phyloP scores from a whole-genome alignment of 768 basidiomycete species.

The Leucosporidium scottii region DNA sequence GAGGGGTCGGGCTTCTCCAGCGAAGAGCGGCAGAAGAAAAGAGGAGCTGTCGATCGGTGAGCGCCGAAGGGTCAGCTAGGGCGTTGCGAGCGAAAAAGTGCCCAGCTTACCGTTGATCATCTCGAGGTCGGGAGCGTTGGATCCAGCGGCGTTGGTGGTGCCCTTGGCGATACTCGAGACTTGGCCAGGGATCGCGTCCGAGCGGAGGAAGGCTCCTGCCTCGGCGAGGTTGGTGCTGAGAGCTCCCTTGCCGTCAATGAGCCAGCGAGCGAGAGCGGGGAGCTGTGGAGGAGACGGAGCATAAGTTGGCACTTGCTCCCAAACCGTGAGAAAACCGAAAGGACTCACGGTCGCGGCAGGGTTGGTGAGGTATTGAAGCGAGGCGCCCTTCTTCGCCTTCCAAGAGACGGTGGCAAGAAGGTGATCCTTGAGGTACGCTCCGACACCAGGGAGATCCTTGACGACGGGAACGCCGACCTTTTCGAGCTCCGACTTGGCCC shows the following conservation, averaged over 20 bases:
- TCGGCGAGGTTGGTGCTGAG: constrained; percentile 24
- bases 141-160: constrained; percentile 16
- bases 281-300: neutral
- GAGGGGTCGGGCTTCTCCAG: neutral
- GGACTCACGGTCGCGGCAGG: constrained; percentile 17
- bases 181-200: constrained; percentile 7
- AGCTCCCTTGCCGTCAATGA: constrained; percentile 18
- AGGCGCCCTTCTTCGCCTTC: constrained; percentile 11
- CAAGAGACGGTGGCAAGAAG: constrained; percentile 2
- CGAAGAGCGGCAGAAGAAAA: constrained; percentile 6
- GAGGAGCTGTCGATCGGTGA: neutral
- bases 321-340: neutral
- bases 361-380: constrained; percentile 16
- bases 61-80: neutral
- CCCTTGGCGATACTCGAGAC: neutral
- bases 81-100: constrained; percentile 6
- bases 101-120: constrained; percentile 18
- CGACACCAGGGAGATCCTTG: constrained; percentile 45
- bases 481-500: constrained; percentile 8
- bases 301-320: neutral
- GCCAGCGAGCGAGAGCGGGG: constrained; percentile 21
- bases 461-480: constrained; percentile 15
- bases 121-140: constrained; percentile 29
- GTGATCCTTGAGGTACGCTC: constrained; percentile 43
- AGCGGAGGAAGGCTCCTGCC: constrained; percentile 32